Base-by-base conservation (phyloP, 495 filamentous ascomycete species). In the Penicillium antarcticum region DNA sequence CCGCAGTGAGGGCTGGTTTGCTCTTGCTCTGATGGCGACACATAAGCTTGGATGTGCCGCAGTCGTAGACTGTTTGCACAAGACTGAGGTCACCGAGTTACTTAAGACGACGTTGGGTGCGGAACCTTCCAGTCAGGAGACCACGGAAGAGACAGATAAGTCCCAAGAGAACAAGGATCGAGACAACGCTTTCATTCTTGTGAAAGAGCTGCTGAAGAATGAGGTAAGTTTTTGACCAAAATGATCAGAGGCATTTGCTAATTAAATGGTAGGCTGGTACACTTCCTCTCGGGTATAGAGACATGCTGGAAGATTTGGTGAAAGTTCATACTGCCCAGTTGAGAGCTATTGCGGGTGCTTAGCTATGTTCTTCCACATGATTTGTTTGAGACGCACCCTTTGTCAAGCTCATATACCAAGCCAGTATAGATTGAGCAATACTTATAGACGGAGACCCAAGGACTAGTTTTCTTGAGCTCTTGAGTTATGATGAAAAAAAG, bases 1-100 rank as follows among this genome's bases (percentile, higher is more conserved):
- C 13, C 76, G 84, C 8, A 83, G 83, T 51, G 88, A 94, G 62
- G 83, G 82, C 0, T 82, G 87, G 72, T 90, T 92, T 61, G 82
- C 84, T 3, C 70, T 92, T 13, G 88, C 87, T 3, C 69, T 92
- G 24, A 87, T 92, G 79, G 79, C 81, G 8, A 73, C 69, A 18
- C 70, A 56, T 31, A 54, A 61, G 11, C 66, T 75, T 10, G 85
- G 86, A 3, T 75, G 77, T 18, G 48, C 58, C 19, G 67, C 74
- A n/a, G 80, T 84, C 17, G 54, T 74, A 5, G 66, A 73, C 33
- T 68, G 75, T 17, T 54, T 88, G 23, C 62, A 76, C n/a, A 67
- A 74, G 7, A 65, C 73, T 16, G 75, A 75, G 4, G 70, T 79
- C 0, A 71, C 72, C 39, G 42, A 62, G 18, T 54, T 72, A 12